phyloP scores from a whole-genome alignment of 129 eudicot species.

The Chrysanthemum seticuspe region DNA sequence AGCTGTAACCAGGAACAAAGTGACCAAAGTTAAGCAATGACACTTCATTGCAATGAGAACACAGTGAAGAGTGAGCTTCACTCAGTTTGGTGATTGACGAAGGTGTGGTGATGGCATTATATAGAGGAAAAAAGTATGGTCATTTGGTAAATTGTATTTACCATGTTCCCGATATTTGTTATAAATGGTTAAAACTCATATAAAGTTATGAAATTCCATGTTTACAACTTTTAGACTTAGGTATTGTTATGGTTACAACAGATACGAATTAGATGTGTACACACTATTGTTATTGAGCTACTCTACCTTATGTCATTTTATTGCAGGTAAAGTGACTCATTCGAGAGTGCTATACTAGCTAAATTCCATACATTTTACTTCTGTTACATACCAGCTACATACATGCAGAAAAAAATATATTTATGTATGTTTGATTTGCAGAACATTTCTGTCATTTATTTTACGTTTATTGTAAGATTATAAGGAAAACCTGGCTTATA shows the following conservation, averaged over 20 bases:
- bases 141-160: conserved; percentile 3
- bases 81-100: conserved; percentile 11
- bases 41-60: conserved; percentile 6
- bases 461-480: too few species aligned
- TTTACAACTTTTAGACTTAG: conserved; percentile 12
- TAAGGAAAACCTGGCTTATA: too few species aligned
- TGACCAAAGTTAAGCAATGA: conserved; percentile 11
- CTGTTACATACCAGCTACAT: too few species aligned
- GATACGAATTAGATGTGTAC: not conserved
- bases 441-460: too few species aligned
- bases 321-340: too few species aligned
- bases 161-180: conserved; percentile 9
- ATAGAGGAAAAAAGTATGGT: conserved; percentile 12
- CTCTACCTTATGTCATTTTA: too few species aligned
- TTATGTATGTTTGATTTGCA: too few species aligned
- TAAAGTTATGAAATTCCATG: not conserved
- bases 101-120: conserved; percentile 5
- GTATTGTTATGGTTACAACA: not conserved
- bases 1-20: conserved; percentile 16
- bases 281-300: too few species aligned
- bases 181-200: conserved; percentile 13
- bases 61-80: not conserved
- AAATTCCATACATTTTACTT: too few species aligned
- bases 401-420: too few species aligned
- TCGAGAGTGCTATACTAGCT: too few species aligned